Evolutionary conservation across 2,329 filamentous ascomycete species (phyloP).

Genomic region (Monilinia laxa): DNA sequence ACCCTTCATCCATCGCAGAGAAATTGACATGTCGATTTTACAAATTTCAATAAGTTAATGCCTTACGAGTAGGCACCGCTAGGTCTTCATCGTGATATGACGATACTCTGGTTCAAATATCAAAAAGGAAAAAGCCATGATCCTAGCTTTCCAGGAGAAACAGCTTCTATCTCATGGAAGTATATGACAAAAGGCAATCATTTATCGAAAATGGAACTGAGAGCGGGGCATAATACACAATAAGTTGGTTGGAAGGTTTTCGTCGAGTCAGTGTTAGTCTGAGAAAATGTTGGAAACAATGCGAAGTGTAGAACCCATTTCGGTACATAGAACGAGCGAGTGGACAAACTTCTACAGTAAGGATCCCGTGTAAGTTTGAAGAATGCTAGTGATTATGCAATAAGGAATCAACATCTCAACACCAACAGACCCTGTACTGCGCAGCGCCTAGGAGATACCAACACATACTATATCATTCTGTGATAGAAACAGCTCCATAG

Average conservation of each 20-base stretch:
- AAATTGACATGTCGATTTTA: no score
- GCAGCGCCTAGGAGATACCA: neutral
- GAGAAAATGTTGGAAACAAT: neutral
- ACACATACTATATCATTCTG: neutral
- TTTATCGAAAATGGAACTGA: neutral
- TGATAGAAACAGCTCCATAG: neutral
- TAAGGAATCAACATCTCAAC: neutral
- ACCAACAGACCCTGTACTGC: neutral
- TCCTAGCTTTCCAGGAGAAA: no score
- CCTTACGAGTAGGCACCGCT: neutral
- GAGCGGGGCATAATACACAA: neutral
- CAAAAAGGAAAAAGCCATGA: neutral
- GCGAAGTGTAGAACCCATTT: fast-evolving
- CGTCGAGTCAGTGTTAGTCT: neutral
- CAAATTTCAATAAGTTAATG: no score
- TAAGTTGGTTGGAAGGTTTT: no score
- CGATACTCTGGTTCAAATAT: neutral
- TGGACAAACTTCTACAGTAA: neutral
- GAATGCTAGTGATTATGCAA: neutral
- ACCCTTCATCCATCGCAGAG: no score
- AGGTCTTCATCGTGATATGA: neutral
- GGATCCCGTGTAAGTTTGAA: neutral
- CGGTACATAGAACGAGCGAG: neutral
- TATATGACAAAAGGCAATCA: neutral
- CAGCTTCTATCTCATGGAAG: neutral